A percentile compares a stretch with the other conserved stretches of the same genome.
Conservation (phyloP, 768 basidiomycete species). For the Kwoniella heveanensis region DNA sequence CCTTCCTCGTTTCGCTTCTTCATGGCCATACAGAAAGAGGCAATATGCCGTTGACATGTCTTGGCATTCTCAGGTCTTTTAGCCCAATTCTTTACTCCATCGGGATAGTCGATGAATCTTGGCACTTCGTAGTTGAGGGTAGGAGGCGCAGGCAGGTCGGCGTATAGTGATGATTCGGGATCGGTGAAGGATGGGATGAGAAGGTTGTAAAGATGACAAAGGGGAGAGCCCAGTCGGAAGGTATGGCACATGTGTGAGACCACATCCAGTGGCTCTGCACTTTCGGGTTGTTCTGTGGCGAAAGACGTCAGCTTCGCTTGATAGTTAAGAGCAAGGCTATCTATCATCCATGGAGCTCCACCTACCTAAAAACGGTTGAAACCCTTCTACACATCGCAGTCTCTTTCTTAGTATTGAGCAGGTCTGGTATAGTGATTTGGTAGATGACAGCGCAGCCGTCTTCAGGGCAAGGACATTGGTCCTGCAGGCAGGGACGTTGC, state of each 20-base stretch:
- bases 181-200: conserved; percentile 59
- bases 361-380: conserved; percentile 50
- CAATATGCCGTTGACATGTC: conserved; percentile 85
- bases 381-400: conserved; percentile 48
- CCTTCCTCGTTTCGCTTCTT: conserved; percentile 66
- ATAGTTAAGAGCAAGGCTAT: too few species aligned
- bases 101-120: conserved; percentile 37
- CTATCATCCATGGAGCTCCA: conserved; percentile 4
- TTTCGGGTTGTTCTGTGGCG: conserved; percentile 39
- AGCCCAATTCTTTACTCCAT: conserved; percentile 51
- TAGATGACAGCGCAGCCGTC: conserved; percentile 52
- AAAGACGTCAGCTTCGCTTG: too few species aligned
- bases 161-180: conserved; percentile 31
- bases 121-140: conserved; percentile 51
- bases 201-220: conserved; percentile 95
- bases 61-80: conserved; percentile 67
- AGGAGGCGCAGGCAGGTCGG: conserved; percentile 26
- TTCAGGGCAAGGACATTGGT: conserved; percentile 54
- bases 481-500: conserved; percentile 18
- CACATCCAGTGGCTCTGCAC: conserved; percentile 64
- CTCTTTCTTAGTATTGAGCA: conserved; percentile 46
- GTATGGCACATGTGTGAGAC: conserved; percentile 93
- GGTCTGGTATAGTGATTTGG: conserved; percentile 49
- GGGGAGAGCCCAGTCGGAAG: conserved; percentile 86
- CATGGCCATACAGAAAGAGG: conserved; percentile 87